Evolutionary conservation across 257 asterid species (phyloP), one percentile per base, ranked within the genome.

Genomic region (Solanum piurae): DNA sequence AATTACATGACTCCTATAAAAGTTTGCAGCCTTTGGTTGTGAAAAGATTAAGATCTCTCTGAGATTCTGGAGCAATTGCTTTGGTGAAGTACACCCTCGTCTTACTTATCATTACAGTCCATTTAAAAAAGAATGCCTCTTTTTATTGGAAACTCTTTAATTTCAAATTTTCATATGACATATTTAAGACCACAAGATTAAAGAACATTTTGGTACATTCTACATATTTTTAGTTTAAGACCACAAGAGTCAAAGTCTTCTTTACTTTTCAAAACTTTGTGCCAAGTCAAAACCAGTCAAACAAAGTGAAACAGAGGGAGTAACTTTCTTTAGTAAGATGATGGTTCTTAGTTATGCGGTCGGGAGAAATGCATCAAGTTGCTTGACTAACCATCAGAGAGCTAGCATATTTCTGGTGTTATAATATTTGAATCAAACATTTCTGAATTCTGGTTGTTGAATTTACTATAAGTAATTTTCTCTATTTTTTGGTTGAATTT

Each of bases 1-100:
- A 84, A 82, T 76, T 88, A 40, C 75, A 23, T 83, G 85, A 40
- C 83, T 89, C 42, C 58, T 49, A 87, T 87, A 88, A 85, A 82
- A 52, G 66, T 69, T 83, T 55, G 27, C 60, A 79, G 23, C 36
- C 46, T 62, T 49, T 60, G 60, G 83, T 40, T 76, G 33, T 18
- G 9, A n/a, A 40, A 38, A 23, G 60, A 76, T 76, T 76, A 76
- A 55, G 60, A 12, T 76, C 58, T 76, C 34, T n/a, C 12, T 13
- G 31, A 76, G n/a, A 12, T 12, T 40, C 60, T 76, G 20, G 83
- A 76, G 60, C 49, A 38, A 76, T 76, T n/a, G 60, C 36, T 76
- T 76, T 75, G 83, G 83, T 75, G 16, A 76, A 75, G 29, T 23
- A 62, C 71, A 23, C 29, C 69, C 60, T 62, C 27, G 6, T 62